Evolutionary conservation across 2,329 filamentous ascomycete species (phyloP), one percentile per base, ranked within the genome.

Genomic region (Penicillium rolfsii): DNA sequence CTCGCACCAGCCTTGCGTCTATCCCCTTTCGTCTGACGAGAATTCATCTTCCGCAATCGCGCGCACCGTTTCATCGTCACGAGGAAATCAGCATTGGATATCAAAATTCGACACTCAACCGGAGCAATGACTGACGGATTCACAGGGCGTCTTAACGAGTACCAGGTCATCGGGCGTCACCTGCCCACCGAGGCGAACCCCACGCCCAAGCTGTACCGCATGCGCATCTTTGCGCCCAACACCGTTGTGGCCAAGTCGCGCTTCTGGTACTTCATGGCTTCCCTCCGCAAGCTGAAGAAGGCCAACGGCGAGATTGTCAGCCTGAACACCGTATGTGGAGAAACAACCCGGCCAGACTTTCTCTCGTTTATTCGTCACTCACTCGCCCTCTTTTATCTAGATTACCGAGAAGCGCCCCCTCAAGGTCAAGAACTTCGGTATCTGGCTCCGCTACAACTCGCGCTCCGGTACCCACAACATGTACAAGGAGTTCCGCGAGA

Each of bases 401-500:
- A 96, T 99, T 86, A 84, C 88, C 84, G 95, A 99, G 93, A 98
- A 98, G 90, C 93, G 92, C 83, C 95, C 95, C 77, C 86, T 93
- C 79, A 97, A 97, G 88, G 93, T 99, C 88, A 99, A 99, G 93
- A 99, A 97, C 91, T 98, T 99, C 82, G 95, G 95, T 82, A 89
- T 99, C 89, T 99, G 96, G 96, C 90, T 99, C 85, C 93, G 96
- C 81, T 99, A 99, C 87, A 94, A 99, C 86, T 99, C 96, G 67
- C 94, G 95, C 83, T 98, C 95, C 76, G 95, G 95, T 77, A 99
- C 95, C 77, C 95, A 99, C 93, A 99, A 99, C 91, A 99, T 99
- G 95, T 99, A 99, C 92, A 98, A 98, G 90, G 95, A 99, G 90
- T 98, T 97, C 91, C 91, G 95, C 81, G 95, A 98, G 88, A 91